Conservation (phyloP, 345 rosid species). For the Erucastrum elatum region DNA sequence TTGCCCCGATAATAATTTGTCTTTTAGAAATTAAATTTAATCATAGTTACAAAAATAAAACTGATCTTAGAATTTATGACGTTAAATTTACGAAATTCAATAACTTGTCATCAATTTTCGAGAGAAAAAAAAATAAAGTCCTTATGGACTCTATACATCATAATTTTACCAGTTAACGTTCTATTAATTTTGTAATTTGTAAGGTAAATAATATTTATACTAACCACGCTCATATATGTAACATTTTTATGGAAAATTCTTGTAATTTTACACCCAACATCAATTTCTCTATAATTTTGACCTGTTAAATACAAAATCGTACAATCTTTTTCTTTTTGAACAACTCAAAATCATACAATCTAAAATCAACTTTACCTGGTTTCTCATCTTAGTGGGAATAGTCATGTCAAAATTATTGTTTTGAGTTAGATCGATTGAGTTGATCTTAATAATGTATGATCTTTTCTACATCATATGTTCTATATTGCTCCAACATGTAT, state of each 20-base stretch:
- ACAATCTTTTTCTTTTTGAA: neutral
- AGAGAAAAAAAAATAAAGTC: too few relatives aligned
- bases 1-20: too few relatives aligned
- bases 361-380: neutral
- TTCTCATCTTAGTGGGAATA: slow-evolving; percentile 28
- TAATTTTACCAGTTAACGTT: neutral
- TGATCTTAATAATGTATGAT: slow-evolving; percentile 23
- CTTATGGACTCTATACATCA: neutral
- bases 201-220: neutral
- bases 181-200: neutral
- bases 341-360: neutral
- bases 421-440: slow-evolving; percentile 20
- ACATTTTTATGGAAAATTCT: neutral
- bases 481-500: neutral
- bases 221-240: neutral
- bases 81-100: too few relatives aligned
- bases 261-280: neutral
- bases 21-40: too few relatives aligned
- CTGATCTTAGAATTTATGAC: too few relatives aligned
- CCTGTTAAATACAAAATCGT: neutral
- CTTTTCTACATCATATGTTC: slow-evolving; percentile 11
- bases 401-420: slow-evolving; percentile 36
- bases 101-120: too few relatives aligned
- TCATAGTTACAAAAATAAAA: too few relatives aligned
- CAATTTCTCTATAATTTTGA: neutral